phyloP scores from a whole-genome alignment of 2,329 filamentous ascomycete species.

The Aspergillus cejpii region DNA sequence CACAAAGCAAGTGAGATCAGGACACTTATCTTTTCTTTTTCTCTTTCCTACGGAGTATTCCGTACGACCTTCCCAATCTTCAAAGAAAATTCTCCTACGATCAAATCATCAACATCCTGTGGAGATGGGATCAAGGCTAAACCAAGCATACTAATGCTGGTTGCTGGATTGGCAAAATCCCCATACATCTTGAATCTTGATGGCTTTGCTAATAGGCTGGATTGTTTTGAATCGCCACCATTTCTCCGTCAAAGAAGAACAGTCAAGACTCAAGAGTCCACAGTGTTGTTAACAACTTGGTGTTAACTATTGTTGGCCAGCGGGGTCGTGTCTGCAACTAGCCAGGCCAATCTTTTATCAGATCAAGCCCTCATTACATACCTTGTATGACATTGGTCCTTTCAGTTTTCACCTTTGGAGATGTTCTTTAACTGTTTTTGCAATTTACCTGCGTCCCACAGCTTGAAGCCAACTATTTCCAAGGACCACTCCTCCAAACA shows the following conservation, averaged over 20 bases:
- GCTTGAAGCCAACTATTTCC: no score
- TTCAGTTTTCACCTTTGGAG: background rate
- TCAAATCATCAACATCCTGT: background rate
- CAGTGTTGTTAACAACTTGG: no score
- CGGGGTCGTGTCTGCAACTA: slow-evolving; percentile 1
- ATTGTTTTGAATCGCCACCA: background rate
- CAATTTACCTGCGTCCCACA: no score
- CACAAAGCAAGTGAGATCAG: background rate
- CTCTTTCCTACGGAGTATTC: no score
- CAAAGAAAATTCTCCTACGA: background rate
- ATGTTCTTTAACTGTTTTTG: no score
- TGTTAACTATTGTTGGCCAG: background rate
- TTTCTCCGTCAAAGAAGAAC: background rate
- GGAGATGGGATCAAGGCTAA: slow-evolving; percentile 4
- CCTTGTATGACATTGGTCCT: background rate
- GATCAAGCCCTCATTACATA: background rate
- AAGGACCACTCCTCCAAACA: no score
- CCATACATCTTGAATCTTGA: background rate
- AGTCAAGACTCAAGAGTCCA: no score
- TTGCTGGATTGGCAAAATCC: background rate
- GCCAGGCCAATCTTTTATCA: slow-evolving; percentile 1
- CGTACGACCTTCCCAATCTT: background rate
- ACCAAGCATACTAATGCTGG: slow-evolving; percentile 3
- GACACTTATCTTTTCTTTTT: background rate
- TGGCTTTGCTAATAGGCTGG: background rate